A percentile compares a stretch with the other conserved stretches of the same genome.
Conservation (phyloP, 495 filamentous ascomycete species). For the Patellaria atrata region DNA sequence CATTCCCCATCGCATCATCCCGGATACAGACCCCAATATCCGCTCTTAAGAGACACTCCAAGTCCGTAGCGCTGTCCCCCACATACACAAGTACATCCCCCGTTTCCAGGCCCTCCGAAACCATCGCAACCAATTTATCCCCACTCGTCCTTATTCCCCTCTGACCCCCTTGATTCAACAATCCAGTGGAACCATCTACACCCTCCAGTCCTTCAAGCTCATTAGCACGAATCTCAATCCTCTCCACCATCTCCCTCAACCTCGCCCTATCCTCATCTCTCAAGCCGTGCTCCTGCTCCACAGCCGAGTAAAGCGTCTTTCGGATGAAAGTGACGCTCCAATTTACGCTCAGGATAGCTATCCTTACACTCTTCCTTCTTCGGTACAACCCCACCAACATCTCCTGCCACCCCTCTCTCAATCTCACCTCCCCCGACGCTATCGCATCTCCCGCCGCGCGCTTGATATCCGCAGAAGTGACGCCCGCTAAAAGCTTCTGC, state of each 20-base stretch:
- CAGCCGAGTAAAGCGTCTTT: neutral
- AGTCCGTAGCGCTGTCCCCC: slow-evolving; percentile 26
- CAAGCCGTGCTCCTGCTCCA: neutral
- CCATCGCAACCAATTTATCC: slow-evolving; percentile 17
- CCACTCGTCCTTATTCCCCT: slow-evolving; percentile 18
- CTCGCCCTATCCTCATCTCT: neutral
- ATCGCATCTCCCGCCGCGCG: slow-evolving; percentile 8
- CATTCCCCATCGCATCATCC: slow-evolving; percentile 14
- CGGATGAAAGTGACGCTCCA: slow-evolving; percentile 23
- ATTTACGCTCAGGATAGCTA: slow-evolving; percentile 25
- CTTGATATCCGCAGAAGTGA: slow-evolving; percentile 10
- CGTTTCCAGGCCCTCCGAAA: neutral
- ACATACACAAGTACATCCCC: slow-evolving; percentile 19
- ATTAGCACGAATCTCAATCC: slow-evolving; percentile 19
- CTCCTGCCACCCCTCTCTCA: slow-evolving; percentile 16
- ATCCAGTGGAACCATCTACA: slow-evolving; percentile 11
- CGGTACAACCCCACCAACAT: slow-evolving; percentile 6
- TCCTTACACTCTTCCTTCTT: neutral
- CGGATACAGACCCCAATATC: slow-evolving; percentile 25
- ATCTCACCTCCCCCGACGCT: slow-evolving; percentile 10
- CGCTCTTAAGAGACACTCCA: slow-evolving; percentile 22
- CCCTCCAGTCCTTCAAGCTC: slow-evolving; percentile 19
- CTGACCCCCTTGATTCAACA: slow-evolving; percentile 2
- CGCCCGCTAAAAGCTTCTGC: slow-evolving; percentile 11
- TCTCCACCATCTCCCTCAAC: slow-evolving; percentile 1